Conservation (phyloP, 257 asterid species). For the Primulina tabacum region DNA sequence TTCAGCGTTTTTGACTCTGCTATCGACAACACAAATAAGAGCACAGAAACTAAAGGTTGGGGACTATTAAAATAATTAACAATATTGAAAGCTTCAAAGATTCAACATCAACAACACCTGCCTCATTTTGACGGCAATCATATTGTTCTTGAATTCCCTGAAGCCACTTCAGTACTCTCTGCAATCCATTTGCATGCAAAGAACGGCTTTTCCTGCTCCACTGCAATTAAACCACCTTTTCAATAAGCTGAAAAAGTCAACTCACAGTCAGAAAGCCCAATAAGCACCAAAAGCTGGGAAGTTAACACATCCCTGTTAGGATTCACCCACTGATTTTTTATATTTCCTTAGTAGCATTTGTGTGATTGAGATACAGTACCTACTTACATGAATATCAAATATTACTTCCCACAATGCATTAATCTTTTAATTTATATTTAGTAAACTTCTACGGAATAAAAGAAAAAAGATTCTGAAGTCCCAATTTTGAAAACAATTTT, state of each 20-base stretch:
- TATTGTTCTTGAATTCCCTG: constrained; percentile 49
- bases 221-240: constrained; percentile 38
- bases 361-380: too few relatives aligned
- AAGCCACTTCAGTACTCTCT: constrained; percentile 75
- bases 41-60: constrained; percentile 20
- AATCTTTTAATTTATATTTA: too few relatives aligned
- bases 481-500: too few relatives aligned
- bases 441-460: too few relatives aligned
- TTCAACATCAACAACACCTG: constrained; percentile 46
- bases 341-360: too few relatives aligned
- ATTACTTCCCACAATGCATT: too few relatives aligned
- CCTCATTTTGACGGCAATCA: constrained; percentile 48
- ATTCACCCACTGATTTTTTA: too few relatives aligned
- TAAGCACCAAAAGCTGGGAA: neutral
- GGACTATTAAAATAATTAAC: constrained; percentile 11
- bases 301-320: too few relatives aligned
- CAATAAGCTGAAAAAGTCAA: constrained; percentile 10
- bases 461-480: too few relatives aligned
- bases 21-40: constrained; percentile 29
- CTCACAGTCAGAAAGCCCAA: constrained; percentile 13
- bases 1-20: constrained; percentile 58
- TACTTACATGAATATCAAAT: too few relatives aligned
- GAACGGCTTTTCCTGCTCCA: constrained; percentile 89
- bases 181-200: constrained; percentile 81
- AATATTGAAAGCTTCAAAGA: constrained; percentile 16